phyloP scores from a whole-genome alignment of 2,329 filamentous ascomycete species.

The Parasarocladium wereldwijsianum region DNA sequence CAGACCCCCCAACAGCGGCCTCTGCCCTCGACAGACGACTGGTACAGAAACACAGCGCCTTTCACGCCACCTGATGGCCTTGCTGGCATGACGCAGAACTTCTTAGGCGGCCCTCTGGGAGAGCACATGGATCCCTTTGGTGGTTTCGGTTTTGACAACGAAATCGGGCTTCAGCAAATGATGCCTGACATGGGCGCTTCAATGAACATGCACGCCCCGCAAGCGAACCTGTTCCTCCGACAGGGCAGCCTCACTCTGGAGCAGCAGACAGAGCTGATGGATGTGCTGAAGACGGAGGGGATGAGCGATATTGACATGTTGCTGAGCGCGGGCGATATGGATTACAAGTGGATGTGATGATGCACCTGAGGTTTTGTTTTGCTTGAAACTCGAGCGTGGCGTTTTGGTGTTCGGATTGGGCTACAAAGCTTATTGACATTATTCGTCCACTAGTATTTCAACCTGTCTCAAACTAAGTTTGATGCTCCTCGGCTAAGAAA shows the following conservation, averaged over 20 bases:
- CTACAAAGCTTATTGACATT: background rate
- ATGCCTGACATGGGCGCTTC: conserved; percentile 27
- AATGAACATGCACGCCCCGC: no score
- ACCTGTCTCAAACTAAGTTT: no score
- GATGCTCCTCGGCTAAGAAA: no score
- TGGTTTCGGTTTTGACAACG: conserved; percentile 9
- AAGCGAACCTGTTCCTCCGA: no score
- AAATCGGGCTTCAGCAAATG: conserved; percentile 11
- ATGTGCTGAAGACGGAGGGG: conserved; percentile 57
- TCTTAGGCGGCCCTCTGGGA: conserved; percentile 24
- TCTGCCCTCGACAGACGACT: conserved; percentile 30
- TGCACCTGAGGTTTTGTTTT: background rate
- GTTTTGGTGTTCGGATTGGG: background rate
- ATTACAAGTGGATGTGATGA: conserved; percentile 13
- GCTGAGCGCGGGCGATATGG: conserved; percentile 26
- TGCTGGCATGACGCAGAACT: conserved; percentile 23
- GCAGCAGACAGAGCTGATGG: conserved; percentile 74
- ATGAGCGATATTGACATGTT: conserved; percentile 47
- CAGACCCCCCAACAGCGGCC: conserved; percentile 25
- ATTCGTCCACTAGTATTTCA: no score
- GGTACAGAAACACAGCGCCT: conserved; percentile 37
- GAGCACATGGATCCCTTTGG: conserved; percentile 13
- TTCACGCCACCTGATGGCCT: conserved; percentile 40
- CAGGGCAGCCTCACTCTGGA: conserved; percentile 62
- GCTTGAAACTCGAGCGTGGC: background rate